Base-by-base conservation (phyloP, 768 basidiomycete genomes). In the Pleurotus ostreatus region DNA sequence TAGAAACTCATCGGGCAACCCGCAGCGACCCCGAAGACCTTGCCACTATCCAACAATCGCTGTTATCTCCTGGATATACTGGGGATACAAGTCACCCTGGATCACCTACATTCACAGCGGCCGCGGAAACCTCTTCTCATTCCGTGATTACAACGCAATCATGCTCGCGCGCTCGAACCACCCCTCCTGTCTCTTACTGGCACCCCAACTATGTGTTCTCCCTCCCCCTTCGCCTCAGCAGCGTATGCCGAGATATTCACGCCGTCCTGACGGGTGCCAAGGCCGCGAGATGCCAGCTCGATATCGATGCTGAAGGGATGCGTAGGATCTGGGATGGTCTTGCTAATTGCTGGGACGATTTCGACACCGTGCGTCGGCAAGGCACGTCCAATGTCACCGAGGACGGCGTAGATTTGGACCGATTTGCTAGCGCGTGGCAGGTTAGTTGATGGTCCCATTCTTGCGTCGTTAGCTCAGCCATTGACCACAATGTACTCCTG, bases 371-470 rank as follows among this genome's bases (percentile, higher is more conserved):
- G 57, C 76, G 82, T 44, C 71, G 75, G 43, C 63, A 63, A 34
- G 60, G 66, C 30, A 45, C 62, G 26, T 65, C 63, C 45, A 66
- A 66, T 56, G 68, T 74, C 22, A 72, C 51, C 11, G 65, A 71
- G 37, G 71, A 74, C 18, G 70, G 71, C 26, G 67, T 71, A 25
- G 76, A 77, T 47, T 70, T 78, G 37, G 77, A 78, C 44, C 71
- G 86, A 56, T 94, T 89, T 66, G 85, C 87, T 45, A 85, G 89
- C 64, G 85, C 87, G 34, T 96, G 94, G 93, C 88, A 91, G 80
- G 87, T 93, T 65, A 61, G 82, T 71, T 4, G 16, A 12, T 44
- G 43, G 15, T 25, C 16, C 30, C 49, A 51, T 18, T 16, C 30
- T 34, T 34, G 30, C 30, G 9, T 34, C 30, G 9, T 34, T 34